Percentiles rank a stretch among this genome's conserved stretches.
Evolutionary conservation across 2,329 filamentous ascomycete genomes (phyloP).

Genomic region (Trichophyton benhamiae): DNA sequence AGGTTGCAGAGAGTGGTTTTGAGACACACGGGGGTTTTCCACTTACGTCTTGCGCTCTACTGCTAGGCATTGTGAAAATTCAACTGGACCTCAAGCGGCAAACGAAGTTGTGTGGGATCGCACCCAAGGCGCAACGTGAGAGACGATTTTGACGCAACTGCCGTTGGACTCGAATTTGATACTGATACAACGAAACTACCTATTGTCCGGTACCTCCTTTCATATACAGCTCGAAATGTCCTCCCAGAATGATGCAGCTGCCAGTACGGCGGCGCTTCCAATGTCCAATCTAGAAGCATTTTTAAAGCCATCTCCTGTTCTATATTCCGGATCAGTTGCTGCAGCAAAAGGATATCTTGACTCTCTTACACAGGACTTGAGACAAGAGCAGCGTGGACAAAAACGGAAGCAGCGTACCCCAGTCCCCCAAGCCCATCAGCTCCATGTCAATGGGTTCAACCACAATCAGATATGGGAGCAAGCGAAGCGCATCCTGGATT

Average conservation of each 20-base stretch:
- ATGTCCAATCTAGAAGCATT: constrained; percentile 51
- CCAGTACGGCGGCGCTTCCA: neutral
- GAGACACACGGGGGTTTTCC: neutral
- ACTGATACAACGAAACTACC: neutral
- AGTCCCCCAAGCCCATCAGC: constrained; percentile 59
- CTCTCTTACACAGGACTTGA: constrained; percentile 64
- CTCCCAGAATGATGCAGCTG: no score
- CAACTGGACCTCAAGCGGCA: neutral
- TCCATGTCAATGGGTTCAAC: constrained; percentile 79
- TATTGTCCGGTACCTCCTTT: neutral
- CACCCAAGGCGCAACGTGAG: neutral
- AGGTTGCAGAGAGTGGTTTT: neutral
- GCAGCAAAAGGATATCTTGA: constrained; percentile 74
- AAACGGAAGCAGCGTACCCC: constrained; percentile 57
- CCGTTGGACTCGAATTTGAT: neutral
- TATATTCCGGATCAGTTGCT: constrained; percentile 58
- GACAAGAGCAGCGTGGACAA: constrained; percentile 53
- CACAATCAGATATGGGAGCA: constrained; percentile 91
- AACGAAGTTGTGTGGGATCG: neutral
- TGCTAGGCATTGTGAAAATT: neutral
- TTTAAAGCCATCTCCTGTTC: constrained; percentile 55
- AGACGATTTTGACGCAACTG: neutral
- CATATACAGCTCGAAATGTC: neutral
- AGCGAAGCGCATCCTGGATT: constrained; percentile 67
- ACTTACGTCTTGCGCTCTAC: neutral